Conservation (phyloP, 1,284 basidiomycete genomes). For the Lignosus rhinocerotis region DNA sequence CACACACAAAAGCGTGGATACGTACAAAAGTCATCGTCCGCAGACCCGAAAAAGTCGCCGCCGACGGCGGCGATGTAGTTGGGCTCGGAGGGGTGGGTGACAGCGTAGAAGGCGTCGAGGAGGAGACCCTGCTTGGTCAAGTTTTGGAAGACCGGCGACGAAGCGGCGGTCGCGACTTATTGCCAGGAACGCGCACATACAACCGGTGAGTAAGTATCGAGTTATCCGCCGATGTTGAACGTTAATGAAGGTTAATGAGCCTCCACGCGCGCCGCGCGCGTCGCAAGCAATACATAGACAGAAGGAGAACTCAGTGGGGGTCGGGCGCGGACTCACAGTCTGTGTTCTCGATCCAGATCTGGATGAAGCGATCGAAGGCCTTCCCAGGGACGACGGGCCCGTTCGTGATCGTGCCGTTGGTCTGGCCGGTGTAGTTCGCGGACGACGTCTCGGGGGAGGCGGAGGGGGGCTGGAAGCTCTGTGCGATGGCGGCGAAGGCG, state of each 20-base stretch:
- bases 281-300: too few species aligned
- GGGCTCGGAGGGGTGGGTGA: conserved; percentile 68
- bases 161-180: conserved; percentile 30
- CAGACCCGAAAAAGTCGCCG: conserved; percentile 62
- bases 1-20: not conserved
- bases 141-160: conserved; percentile 42
- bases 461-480: conserved; percentile 40
- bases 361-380: conserved; percentile 48
- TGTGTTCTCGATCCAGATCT: conserved; percentile 50
- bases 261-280: too few species aligned
- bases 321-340: conserved; percentile 34
- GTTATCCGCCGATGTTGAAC: too few species aligned
- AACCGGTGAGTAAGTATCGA: too few species aligned
- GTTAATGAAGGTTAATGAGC: too few species aligned
- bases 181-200: too few species aligned
- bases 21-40: conserved; percentile 45
- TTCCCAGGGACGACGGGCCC: conserved; percentile 39
- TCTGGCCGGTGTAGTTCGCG: conserved; percentile 39
- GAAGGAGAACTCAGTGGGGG: too few species aligned
- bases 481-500: conserved; percentile 32
- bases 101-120: conserved; percentile 51
- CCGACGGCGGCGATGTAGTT: conserved; percentile 53
- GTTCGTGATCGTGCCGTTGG: conserved; percentile 42
- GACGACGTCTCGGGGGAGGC: conserved; percentile 36
- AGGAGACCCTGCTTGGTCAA: conserved; percentile 55